Evolutionary conservation across 2,329 filamentous ascomycete species (phyloP), one percentile per base, ranked within the genome.

Genomic region (Cladosporium sphaerospermum): DNA sequence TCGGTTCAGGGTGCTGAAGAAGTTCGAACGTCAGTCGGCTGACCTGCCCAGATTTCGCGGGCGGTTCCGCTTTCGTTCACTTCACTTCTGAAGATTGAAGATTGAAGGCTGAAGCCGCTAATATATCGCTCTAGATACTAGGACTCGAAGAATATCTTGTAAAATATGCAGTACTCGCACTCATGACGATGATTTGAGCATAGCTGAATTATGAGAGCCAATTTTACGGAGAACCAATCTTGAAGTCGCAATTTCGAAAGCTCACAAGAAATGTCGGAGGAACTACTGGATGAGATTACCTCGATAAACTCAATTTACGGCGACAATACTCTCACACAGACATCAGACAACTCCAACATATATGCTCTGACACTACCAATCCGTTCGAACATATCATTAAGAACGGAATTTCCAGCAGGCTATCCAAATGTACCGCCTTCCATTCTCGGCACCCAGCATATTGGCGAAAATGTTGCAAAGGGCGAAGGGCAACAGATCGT

Each of bases 261-360:
- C 7, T 28, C 23, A 28, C 23, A 43, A 51, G 40, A 40, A 43
- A 69, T 67, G 67, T 66, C 62, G 45, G 64, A 68, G 57, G 70
- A 75, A 46, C 78, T 92, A 23, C 68, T 71, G 45, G 88, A 93
- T 70, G 88, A 93, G 67, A 73, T 91, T 31, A 85, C 85, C 64
- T 88, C 86, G 57, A 85, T 93, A 64, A 93, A 92, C 70, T 88
- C 88, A 52, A 93, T 93, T 59, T 93, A 91, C 71, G 85, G 83
- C 58, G 78, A 83, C 45, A 75, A 74, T n/a, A 86, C 85, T 9
- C 75, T 91, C 6, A 31, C 16, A 3, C 13, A 53, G 9, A 44
- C 61, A n/a, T 56, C 57, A 16, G 42, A 52, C 3, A 37, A 55
- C 11, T 54, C 53, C 7, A 57, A 42, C 5, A 58, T 79, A 60